Conservation (phyloP, 169 alveolate genomes). For the Besnoitia besnoiti region DNA sequence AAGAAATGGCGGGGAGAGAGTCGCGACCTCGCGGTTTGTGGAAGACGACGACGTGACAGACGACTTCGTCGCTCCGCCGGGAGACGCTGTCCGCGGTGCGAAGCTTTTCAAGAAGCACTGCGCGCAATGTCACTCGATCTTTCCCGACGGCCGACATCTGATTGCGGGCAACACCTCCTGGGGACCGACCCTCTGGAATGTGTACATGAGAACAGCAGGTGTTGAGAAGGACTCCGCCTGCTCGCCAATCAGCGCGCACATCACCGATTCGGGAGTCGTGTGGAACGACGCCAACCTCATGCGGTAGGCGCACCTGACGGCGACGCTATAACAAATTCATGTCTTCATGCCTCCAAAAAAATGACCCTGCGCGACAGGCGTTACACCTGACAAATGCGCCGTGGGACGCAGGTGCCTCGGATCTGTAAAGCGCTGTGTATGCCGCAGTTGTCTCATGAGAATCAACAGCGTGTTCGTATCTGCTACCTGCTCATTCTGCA, state of each 20-base stretch:
- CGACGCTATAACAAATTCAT: too few relatives aligned
- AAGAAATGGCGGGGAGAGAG: too few relatives aligned
- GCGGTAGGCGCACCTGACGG: conserved; percentile 66
- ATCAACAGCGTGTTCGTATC: too few relatives aligned
- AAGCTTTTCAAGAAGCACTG: conserved; percentile 84
- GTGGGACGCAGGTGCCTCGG: too few relatives aligned
- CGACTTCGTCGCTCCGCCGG: conserved; percentile 72
- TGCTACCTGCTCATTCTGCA: too few relatives aligned
- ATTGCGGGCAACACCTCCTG: conserved; percentile 78
- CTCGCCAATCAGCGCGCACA: conserved; percentile 76
- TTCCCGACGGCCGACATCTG: conserved; percentile 83
- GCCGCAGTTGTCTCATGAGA: too few relatives aligned
- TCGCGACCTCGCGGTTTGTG: conserved; percentile 20
- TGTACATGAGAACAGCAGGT: conserved; percentile 83
- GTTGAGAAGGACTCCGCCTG: conserved; percentile 71
- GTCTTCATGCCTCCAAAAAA: too few relatives aligned
- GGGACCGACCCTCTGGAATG: conserved; percentile 85
- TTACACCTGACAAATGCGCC: too few relatives aligned
- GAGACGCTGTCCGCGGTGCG: conserved; percentile 81
- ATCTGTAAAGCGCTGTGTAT: too few relatives aligned
- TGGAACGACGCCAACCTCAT: conserved; percentile 85
- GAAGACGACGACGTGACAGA: conserved; percentile 8
- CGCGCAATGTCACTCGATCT: conserved; percentile 85
- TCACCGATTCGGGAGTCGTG: conserved; percentile 77
- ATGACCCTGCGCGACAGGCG: too few relatives aligned